phyloP scores from a whole-genome alignment of 805 yeast species.

The Metschnikowia reukaufii region DNA sequence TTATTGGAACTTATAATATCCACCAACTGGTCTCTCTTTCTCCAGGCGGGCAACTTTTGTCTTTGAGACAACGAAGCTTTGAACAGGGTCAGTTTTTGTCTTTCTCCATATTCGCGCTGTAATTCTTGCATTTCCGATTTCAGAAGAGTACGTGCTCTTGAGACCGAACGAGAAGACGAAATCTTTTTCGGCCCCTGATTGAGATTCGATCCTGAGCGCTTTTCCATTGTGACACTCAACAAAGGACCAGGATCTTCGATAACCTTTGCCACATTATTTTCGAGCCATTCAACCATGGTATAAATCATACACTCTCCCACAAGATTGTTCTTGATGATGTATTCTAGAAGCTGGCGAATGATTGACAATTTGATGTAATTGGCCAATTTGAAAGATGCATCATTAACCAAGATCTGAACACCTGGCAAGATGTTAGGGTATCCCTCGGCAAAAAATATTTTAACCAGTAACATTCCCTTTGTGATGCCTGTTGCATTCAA shows the following conservation, averaged over 20 bases:
- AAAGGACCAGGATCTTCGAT: slow-evolving; percentile 78
- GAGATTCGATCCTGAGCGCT: not conserved
- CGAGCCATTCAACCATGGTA: slow-evolving; percentile 75
- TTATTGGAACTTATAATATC: slow-evolving; percentile 55
- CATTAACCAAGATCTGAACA: slow-evolving; percentile 46
- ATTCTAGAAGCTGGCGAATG: slow-evolving; percentile 45
- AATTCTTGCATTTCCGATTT: slow-evolving; percentile 2
- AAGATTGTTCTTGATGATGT: slow-evolving; percentile 42
- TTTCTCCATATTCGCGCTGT: slow-evolving; percentile 4
- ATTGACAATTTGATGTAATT: slow-evolving; percentile 66
- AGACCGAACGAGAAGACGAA: not conserved
- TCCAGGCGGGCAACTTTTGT: slow-evolving; percentile 80
- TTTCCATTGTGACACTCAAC: slow-evolving; percentile 1
- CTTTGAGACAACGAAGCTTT: slow-evolving; percentile 44
- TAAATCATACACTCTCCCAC: slow-evolving; percentile 72
- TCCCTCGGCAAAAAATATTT: slow-evolving; percentile 27
- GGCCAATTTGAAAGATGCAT: slow-evolving; percentile 55
- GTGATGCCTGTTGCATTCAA: slow-evolving; percentile 13
- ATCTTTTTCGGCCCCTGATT: not conserved
- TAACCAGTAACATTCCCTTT: slow-evolving; percentile 20
- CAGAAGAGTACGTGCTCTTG: slow-evolving; percentile 1
- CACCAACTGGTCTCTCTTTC: slow-evolving; percentile 55
- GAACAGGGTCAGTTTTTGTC: slow-evolving; percentile 26
- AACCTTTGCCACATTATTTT: slow-evolving; percentile 55
- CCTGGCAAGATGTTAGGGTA: slow-evolving; percentile 78